Conservation (phyloP, 2,329 filamentous ascomycete species). For the Thyridium curvatum region DNA sequence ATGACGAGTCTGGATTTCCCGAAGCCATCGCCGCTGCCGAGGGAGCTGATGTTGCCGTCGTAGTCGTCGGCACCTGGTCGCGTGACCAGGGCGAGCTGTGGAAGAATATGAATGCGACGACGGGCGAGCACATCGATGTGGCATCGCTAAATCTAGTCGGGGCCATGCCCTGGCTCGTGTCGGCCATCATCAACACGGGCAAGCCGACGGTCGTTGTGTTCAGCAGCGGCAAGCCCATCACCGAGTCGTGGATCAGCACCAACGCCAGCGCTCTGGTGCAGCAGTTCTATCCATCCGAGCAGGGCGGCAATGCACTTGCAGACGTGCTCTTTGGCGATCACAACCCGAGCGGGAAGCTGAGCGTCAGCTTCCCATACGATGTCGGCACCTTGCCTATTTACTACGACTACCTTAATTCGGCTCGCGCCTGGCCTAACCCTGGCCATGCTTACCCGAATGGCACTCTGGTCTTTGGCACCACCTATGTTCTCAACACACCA, state of each 20-base stretch:
- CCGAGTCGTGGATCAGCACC: slow-evolving; percentile 65
- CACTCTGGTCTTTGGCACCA: slow-evolving; percentile 55
- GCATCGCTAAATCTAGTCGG: slow-evolving; percentile 60
- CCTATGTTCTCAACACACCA: slow-evolving; percentile 57
- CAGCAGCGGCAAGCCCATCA: slow-evolving; percentile 65
- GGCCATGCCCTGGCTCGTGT: slow-evolving; percentile 60
- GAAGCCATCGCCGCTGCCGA: slow-evolving; percentile 61
- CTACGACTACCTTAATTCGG: slow-evolving; percentile 68
- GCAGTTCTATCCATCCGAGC: slow-evolving; percentile 68
- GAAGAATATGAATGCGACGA: slow-evolving; percentile 65
- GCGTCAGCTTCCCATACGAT: slow-evolving; percentile 60
- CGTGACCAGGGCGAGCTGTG: slow-evolving; percentile 68
- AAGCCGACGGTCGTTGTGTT: slow-evolving; percentile 64
- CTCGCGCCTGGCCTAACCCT: slow-evolving; percentile 43
- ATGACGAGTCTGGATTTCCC: slow-evolving; percentile 58
- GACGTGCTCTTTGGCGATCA: slow-evolving; percentile 59
- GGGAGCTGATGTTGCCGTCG: slow-evolving; percentile 64
- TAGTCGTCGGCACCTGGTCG: slow-evolving; percentile 71
- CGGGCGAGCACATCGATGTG: slow-evolving; percentile 67
- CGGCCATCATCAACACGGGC: slow-evolving; percentile 60
- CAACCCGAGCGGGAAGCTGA: slow-evolving; percentile 60
- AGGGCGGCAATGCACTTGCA: slow-evolving; percentile 61
- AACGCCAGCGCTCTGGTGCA: slow-evolving; percentile 61
- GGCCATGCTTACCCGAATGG: slow-evolving; percentile 51
- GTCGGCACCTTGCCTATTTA: slow-evolving; percentile 63